Evolutionary conservation across 2,329 filamentous ascomycete species (phyloP), one percentile per base, ranked within the genome.

Genomic region (Aspergillus transmontanensis): DNA sequence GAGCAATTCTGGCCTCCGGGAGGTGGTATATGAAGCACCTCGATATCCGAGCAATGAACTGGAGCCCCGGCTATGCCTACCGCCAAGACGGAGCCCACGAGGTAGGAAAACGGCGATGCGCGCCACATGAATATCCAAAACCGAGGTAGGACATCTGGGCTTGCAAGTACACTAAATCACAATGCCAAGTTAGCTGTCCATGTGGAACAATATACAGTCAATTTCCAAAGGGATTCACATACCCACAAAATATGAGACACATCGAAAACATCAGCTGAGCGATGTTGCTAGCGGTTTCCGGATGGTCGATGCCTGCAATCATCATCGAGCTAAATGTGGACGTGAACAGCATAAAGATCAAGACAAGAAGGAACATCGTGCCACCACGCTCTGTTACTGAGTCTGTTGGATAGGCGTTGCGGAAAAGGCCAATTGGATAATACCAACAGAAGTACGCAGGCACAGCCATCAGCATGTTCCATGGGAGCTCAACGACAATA

Each of bases 61-160:
- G 65, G 60, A 3, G 72, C 69, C 3, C 72, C 71, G 0, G 73
- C 63, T 1, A 79, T 54, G 1, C 78, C 78, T 0, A 73, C 75
- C 0, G 76, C 73, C 10, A 79, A 64, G 19, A 83, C 74, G 2
- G 78, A 72, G n/a, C 78, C 77, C 5, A 83, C 79, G 4, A 82
- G 76, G 59, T 91, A 92, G 0, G 87, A 90, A 63, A 91, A 88
- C 0, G 88, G 89, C 0, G 84, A 87, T 12, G 87, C 81, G 30
- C 86, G 84, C 75, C 92, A 90, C 90, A 92, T 92, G 79, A 91
- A 92, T 64, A 87, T 87, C 90, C 90, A 93, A 80, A 93, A 93
- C 0, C 86, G 83, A 0, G 90, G 90, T 1, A 93, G 81, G 0
- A 83, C 81, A 4, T 71, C 64, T 0, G 88, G 85, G 0, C 83